Conservation (phyloP, 495 filamentous ascomycete genomes). For the Trichoderma reesei region DNA sequence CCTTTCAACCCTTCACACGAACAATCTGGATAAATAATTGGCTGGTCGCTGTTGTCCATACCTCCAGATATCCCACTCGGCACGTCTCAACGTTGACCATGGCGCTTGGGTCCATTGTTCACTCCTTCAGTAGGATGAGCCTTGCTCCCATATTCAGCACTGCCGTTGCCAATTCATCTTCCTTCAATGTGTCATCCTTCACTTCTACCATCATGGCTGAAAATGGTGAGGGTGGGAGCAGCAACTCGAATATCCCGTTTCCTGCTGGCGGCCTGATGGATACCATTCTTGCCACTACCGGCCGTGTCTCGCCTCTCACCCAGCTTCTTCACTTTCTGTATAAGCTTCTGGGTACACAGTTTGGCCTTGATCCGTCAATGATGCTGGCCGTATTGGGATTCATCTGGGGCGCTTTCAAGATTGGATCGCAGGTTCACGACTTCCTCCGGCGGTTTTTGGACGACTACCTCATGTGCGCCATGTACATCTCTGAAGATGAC, state of each 20-base stretch:
- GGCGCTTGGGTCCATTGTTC: neutral
- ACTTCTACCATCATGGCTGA: neutral
- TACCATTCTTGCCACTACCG: neutral
- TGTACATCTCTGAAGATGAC: conserved; percentile 47
- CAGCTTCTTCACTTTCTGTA: conserved; percentile 18
- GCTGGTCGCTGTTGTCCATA: neutral
- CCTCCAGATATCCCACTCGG: neutral
- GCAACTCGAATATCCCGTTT: neutral
- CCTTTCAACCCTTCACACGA: no score
- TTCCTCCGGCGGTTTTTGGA: conserved; percentile 21
- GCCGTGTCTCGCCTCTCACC: conserved; percentile 13
- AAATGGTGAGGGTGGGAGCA: neutral
- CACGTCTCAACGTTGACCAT: neutral
- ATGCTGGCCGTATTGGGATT: conserved; percentile 27
- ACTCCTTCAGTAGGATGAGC: neutral
- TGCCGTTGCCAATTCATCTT: neutral
- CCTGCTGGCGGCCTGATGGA: neutral
- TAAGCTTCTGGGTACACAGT: conserved; percentile 18
- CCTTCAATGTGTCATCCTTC: neutral
- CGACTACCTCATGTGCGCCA: conserved; percentile 42
- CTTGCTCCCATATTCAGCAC: neutral
- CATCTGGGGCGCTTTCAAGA: conserved; percentile 29
- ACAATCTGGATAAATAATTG: neutral
- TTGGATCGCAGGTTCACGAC: conserved; percentile 23
- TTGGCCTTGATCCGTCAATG: conserved; percentile 31